Evolutionary conservation across 2,329 filamentous ascomycete species (phyloP).

Genomic region (Monilinia laxa): DNA sequence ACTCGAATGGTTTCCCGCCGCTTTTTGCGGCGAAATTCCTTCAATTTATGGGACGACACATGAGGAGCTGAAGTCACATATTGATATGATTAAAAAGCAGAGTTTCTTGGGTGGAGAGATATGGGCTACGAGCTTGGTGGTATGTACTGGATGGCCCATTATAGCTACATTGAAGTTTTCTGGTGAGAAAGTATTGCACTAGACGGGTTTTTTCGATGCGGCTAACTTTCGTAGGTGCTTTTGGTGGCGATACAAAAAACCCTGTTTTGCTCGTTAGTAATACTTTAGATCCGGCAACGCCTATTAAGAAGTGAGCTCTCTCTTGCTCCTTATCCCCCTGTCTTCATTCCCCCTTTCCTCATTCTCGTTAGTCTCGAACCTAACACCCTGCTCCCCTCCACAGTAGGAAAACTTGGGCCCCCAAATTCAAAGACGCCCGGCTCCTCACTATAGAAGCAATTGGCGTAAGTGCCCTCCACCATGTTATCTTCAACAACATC

Average conservation of each 20-base stretch:
- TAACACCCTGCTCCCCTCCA: not conserved
- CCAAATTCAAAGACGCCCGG: slow-evolving; percentile 46
- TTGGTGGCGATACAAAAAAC: slow-evolving; percentile 39
- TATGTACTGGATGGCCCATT: too few species aligned
- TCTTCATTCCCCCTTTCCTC: not conserved
- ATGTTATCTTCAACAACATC: not conserved
- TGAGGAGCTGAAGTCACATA: too few species aligned
- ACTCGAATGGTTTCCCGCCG: too few species aligned
- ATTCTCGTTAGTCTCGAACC: too few species aligned
- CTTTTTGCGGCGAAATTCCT: too few species aligned
- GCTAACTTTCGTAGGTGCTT: slow-evolving; percentile 31
- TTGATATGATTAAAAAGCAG: too few species aligned
- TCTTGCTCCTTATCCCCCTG: not conserved
- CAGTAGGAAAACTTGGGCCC: slow-evolving; percentile 33
- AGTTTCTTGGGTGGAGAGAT: too few species aligned
- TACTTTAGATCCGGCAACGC: slow-evolving; percentile 40
- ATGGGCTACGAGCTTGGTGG: too few species aligned
- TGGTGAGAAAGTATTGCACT: too few species aligned
- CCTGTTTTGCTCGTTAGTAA: slow-evolving; percentile 42
- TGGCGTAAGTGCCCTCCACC: slow-evolving; percentile 45
- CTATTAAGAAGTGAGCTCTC: slow-evolving; percentile 29
- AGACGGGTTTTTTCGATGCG: too few species aligned
- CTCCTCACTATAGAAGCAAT: slow-evolving; percentile 51
- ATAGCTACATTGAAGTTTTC: too few species aligned
- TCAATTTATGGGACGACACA: too few species aligned